These are phyloP conservation scores for Suillus americanus DNA, from an alignment of 768 basidiomycete genomes.

Conservation along the genomic window DNA sequence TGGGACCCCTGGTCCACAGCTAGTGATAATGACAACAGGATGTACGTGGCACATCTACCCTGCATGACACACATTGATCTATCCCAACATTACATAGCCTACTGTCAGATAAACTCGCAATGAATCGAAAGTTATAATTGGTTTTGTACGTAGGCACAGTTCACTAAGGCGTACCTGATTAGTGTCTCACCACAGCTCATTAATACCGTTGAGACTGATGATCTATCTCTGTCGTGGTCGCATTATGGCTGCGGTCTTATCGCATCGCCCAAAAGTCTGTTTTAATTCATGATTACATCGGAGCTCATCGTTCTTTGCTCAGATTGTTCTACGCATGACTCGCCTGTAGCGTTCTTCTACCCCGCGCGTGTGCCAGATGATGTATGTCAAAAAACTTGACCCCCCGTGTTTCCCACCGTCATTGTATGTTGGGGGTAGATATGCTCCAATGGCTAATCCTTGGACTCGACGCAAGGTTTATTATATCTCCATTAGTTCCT, in stretches of 20 bases:
- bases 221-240: background rate
- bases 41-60: constrained; percentile 52
- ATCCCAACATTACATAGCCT: background rate
- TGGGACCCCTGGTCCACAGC: too few species aligned
- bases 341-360: background rate
- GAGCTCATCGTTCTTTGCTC: constrained; percentile 3
- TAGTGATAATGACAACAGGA: constrained; percentile 91
- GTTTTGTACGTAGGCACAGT: background rate
- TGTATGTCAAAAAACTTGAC: background rate
- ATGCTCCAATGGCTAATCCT: background rate
- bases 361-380: background rate
- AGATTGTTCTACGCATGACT: constrained; percentile 81
- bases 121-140: constrained; percentile 61
- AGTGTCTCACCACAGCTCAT: constrained; percentile 60
- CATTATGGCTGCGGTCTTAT: constrained; percentile 44
- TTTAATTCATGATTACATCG: background rate
- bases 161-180: background rate
- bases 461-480: background rate
- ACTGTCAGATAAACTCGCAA: constrained; percentile 89
- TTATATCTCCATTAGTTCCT: background rate
- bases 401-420: background rate
- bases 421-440: background rate
- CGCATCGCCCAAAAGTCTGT: constrained; percentile 88
- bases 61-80: background rate
- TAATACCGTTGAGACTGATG: constrained; percentile 83